These are phyloP conservation scores for Tolypocladium ovalisporum DNA, from an alignment of 2,329 filamentous ascomycete genomes.

Conservation along the genomic window DNA sequence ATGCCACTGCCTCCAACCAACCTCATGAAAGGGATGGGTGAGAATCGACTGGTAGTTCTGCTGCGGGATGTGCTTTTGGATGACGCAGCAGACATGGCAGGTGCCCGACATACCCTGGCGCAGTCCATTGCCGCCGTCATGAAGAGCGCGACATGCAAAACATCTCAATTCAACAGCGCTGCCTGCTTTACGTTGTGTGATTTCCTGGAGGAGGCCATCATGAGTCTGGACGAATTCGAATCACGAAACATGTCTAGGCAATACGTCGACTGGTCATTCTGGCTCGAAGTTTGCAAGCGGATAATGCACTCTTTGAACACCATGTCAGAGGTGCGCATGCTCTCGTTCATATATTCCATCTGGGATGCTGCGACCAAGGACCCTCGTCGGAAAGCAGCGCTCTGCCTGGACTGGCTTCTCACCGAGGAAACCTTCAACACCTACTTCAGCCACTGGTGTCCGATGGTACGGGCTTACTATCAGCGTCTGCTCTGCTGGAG, in stretches of 20 bases:
- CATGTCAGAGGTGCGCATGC: constrained; percentile 76
- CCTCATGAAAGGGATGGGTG: constrained; percentile 70
- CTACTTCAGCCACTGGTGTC: constrained; percentile 89
- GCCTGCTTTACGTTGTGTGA: constrained; percentile 88
- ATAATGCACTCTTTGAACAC: constrained; percentile 80
- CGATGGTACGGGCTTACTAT: constrained; percentile 88
- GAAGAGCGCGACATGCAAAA: constrained; percentile 63
- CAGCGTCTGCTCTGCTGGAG: constrained; percentile 88
- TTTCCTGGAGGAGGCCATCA: constrained; percentile 72
- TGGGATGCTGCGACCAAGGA: constrained; percentile 66
- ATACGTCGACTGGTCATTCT: constrained; percentile 71
- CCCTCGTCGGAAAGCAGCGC: constrained; percentile 51
- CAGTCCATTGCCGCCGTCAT: constrained; percentile 63
- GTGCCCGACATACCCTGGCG: constrained; percentile 59
- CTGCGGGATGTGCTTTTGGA: constrained; percentile 66
- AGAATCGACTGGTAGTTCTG: constrained; percentile 74
- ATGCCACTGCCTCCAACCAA: constrained; percentile 56
- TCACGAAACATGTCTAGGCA: constrained; percentile 24
- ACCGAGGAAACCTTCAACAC: constrained; percentile 64
- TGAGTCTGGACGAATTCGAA: constrained; percentile 44
- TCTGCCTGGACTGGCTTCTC: constrained; percentile 69
- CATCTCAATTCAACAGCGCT: constrained; percentile 69
- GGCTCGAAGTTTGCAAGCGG: constrained; percentile 67
- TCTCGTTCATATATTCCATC: constrained; percentile 68
- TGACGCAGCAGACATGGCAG: constrained; percentile 22